These are phyloP conservation scores for Cryptococcus jaspeensis DNA, from an alignment of 1,284 basidiomycete species.

Conservation along the genomic window DNA sequence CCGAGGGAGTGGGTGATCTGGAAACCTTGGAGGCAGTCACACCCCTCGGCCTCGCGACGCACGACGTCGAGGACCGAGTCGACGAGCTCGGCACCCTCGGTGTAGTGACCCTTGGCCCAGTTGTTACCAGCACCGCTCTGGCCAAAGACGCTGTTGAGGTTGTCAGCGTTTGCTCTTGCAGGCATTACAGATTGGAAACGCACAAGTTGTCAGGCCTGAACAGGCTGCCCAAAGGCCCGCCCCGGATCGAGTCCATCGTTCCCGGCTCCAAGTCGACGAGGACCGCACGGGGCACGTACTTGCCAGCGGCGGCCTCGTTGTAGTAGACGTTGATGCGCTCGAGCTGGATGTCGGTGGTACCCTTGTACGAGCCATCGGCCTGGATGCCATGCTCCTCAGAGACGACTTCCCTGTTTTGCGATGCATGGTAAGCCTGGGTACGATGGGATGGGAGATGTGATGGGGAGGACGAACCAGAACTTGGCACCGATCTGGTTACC, in stretches of 20 bases:
- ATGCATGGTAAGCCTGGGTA: constrained; percentile 9
- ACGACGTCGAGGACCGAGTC: constrained; percentile 61
- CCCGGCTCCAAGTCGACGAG: constrained; percentile 94
- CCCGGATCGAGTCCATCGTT: constrained; percentile 92
- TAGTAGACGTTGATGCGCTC: constrained; percentile 97
- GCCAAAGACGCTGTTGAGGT: constrained; percentile 52
- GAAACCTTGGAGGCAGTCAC: constrained; percentile 61
- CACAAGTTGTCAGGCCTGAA: constrained; percentile 61
- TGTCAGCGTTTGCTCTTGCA: constrained; percentile 6
- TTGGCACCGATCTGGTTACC: constrained; percentile 99
- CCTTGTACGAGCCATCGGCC: constrained; percentile 86
- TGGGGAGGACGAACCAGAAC: constrained; percentile 81
- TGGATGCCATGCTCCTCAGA: constrained; percentile 98
- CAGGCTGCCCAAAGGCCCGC: constrained; percentile 57
- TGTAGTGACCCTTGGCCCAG: constrained; percentile 60
- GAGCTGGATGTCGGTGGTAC: constrained; percentile 90
- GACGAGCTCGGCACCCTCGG: constrained; percentile 58
- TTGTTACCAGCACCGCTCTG: constrained; percentile 61
- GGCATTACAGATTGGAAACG: neutral
- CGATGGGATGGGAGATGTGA: constrained; percentile 3
- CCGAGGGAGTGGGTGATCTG: constrained; percentile 64
- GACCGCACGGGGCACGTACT: constrained; percentile 95
- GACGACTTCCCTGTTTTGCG: constrained; percentile 55
- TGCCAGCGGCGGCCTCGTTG: constrained; percentile 81
- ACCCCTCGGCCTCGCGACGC: constrained; percentile 60